phyloP scores from a whole-genome alignment of 768 basidiomycete species.

The Hortiboletus flavorubellus region DNA sequence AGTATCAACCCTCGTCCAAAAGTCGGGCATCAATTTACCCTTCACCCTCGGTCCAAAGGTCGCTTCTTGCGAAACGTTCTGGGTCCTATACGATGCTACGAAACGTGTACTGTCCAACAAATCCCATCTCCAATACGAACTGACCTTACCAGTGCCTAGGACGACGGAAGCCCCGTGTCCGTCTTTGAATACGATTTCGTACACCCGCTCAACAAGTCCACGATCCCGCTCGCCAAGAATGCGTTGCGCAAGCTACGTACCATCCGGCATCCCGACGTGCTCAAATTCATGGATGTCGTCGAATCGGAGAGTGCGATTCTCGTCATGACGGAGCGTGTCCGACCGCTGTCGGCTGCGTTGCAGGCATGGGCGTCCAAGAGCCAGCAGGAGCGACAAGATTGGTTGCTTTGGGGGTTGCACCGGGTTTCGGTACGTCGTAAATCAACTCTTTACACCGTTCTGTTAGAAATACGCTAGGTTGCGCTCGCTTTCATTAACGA shows the following conservation, averaged over 20 bases:
- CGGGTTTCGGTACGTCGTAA: slow-evolving; percentile 65
- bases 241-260: slow-evolving; percentile 86
- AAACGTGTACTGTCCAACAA: slow-evolving; percentile 63
- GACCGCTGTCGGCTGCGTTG: slow-evolving; percentile 64
- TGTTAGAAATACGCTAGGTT: slow-evolving; percentile 45
- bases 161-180: slow-evolving; percentile 81
- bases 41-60: slow-evolving; percentile 81
- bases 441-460: not conserved
- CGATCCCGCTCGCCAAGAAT: slow-evolving; percentile 80
- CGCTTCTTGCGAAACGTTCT: slow-evolving; percentile 66
- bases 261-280: slow-evolving; percentile 91
- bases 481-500: slow-evolving; percentile 91
- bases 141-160: slow-evolving; percentile 47
- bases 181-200: slow-evolving; percentile 89
- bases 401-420: slow-evolving; percentile 92
- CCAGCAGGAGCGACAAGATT: slow-evolving; percentile 73
- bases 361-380: slow-evolving; percentile 60
- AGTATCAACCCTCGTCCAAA: slow-evolving; percentile 87
- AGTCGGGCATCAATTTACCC: slow-evolving; percentile 86
- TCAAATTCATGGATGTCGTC: slow-evolving; percentile 92
- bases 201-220: slow-evolving; percentile 52
- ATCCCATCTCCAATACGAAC: slow-evolving; percentile 4
- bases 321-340: slow-evolving; percentile 93
- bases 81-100: slow-evolving; percentile 82
- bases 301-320: slow-evolving; percentile 86